These are phyloP conservation scores for Pythium periplocum DNA, from an alignment of 352 stramenopile genomes.

Conservation along the genomic window DNA sequence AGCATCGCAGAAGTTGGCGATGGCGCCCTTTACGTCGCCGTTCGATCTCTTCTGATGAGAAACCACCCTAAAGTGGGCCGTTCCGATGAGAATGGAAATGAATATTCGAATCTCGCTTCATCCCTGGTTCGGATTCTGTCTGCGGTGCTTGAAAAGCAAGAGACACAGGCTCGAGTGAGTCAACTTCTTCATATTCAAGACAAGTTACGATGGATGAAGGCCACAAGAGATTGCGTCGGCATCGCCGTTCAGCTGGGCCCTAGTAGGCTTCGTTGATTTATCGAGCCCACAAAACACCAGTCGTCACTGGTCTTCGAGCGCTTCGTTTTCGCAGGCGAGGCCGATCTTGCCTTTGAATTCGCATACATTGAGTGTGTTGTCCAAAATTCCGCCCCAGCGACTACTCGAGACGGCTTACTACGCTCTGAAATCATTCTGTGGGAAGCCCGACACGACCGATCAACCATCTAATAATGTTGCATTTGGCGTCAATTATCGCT, in stretches of 20 bases:
- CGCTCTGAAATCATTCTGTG: too few species aligned
- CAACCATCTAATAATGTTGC: not conserved
- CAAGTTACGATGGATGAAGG: slow-evolving; percentile 12
- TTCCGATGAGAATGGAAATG: too few species aligned
- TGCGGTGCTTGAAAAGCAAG: too few species aligned
- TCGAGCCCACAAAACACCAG: slow-evolving; percentile 6
- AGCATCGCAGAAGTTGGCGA: too few species aligned
- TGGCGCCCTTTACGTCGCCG: too few species aligned
- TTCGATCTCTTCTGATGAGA: too few species aligned
- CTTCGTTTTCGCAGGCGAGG: slow-evolving; percentile 19
- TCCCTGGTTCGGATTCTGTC: too few species aligned
- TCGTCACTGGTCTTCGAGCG: slow-evolving; percentile 6
- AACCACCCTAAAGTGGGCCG: too few species aligned
- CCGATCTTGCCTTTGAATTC: slow-evolving; percentile 19
- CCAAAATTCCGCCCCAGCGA: not conserved
- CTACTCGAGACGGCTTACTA: too few species aligned
- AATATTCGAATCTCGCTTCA: too few species aligned
- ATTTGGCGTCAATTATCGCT: slow-evolving; percentile 17
- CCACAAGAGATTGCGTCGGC: slow-evolving; percentile 7
- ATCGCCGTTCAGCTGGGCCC: slow-evolving; percentile 5
- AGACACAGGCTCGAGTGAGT: too few species aligned
- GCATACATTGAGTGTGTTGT: slow-evolving; percentile 12
- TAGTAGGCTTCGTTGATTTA: slow-evolving; percentile 15
- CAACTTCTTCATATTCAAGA: slow-evolving; percentile 2
- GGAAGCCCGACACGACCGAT: too few species aligned